phyloP scores from a whole-genome alignment of 495 filamentous ascomycete species.

The Aspergillus sparsus region DNA sequence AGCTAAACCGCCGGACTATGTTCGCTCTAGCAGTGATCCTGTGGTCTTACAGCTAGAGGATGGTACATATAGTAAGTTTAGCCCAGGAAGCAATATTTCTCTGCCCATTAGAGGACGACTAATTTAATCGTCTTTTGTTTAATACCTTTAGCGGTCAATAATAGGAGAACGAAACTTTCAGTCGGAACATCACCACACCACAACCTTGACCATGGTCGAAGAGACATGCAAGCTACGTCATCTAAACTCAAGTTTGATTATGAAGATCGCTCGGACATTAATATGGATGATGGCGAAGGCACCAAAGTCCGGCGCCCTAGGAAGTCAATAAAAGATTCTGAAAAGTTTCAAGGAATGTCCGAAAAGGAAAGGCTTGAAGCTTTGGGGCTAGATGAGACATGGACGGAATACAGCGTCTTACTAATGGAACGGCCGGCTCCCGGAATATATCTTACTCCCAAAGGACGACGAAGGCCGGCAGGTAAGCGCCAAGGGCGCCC shows the following conservation, averaged over 20 bases:
- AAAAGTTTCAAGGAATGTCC: slow-evolving; percentile 34
- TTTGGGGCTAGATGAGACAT: slow-evolving; percentile 46
- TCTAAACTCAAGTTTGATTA: slow-evolving; percentile 9
- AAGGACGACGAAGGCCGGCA: slow-evolving; percentile 45
- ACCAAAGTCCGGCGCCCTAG: slow-evolving; percentile 5
- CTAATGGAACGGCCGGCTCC: slow-evolving; percentile 42
- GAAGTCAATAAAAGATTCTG: slow-evolving; percentile 21
- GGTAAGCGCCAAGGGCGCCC: slow-evolving; percentile 53
- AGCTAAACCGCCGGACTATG: slow-evolving; percentile 35
- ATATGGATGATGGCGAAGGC: slow-evolving; percentile 3
- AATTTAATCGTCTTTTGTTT: not conserved
- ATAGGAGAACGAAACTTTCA: slow-evolving; percentile 10
- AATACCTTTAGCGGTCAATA: slow-evolving; percentile 11
- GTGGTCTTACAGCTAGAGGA: slow-evolving; percentile 27
- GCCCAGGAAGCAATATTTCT: not conserved
- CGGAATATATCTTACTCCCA: slow-evolving; percentile 55
- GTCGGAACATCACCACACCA: not conserved
- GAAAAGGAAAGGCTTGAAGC: slow-evolving; percentile 42
- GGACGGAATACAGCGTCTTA: slow-evolving; percentile 47
- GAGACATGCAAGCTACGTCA: slow-evolving; percentile 9
- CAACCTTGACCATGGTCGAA: not conserved
- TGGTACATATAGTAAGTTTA: slow-evolving; percentile 36
- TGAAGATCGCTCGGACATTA: slow-evolving; percentile 10
- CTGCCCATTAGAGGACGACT: not conserved
- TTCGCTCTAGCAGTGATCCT: slow-evolving; percentile 38